Percentiles rank a stretch among this genome's conserved stretches.
These are phyloP conservation scores for Gossypium davidsonii DNA, from an alignment of 441 rosid species.

Conservation along the genomic window DNA sequence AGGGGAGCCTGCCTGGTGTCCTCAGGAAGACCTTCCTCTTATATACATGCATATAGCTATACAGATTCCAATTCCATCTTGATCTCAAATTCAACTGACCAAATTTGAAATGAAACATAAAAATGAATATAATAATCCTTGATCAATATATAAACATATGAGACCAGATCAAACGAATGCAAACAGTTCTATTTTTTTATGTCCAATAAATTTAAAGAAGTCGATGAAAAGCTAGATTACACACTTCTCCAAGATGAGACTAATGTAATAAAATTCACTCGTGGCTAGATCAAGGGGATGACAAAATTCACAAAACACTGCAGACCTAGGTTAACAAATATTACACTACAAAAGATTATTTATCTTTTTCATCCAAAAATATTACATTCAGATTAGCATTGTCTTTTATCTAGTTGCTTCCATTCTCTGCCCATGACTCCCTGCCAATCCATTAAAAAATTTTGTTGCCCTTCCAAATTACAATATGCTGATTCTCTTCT, in stretches of 20 bases:
- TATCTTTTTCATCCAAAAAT: conserved; percentile 22
- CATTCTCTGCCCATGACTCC: conserved; percentile 30
- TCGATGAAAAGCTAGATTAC: not conserved
- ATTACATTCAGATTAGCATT: conserved; percentile 40
- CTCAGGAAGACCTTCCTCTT: too few relatives aligned
- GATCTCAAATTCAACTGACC: too few relatives aligned
- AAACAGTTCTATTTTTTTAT: too few relatives aligned
- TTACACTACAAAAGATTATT: conserved; percentile 23
- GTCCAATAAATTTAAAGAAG: too few relatives aligned
- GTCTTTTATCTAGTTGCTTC: conserved; percentile 12
- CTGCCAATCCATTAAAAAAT: conserved; percentile 20
- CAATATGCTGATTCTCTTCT: conserved; percentile 17
- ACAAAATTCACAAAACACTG: conserved; percentile 21
- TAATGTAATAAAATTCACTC: conserved; percentile 8
- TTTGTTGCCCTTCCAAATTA: conserved; percentile 23
- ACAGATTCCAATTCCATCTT: too few relatives aligned
- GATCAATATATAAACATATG: too few relatives aligned
- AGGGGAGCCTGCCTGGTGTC: too few relatives aligned
- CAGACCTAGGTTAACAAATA: conserved; percentile 27
- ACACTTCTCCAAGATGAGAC: not conserved
- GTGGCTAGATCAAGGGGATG: conserved; percentile 7
- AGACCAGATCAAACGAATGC: too few relatives aligned
- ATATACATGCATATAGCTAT: too few relatives aligned
- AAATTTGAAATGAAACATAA: too few relatives aligned
- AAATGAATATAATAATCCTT: too few relatives aligned